These are phyloP conservation scores for Candida morakotiae DNA, from an alignment of 805 yeast genomes.

Conservation along the genomic window DNA sequence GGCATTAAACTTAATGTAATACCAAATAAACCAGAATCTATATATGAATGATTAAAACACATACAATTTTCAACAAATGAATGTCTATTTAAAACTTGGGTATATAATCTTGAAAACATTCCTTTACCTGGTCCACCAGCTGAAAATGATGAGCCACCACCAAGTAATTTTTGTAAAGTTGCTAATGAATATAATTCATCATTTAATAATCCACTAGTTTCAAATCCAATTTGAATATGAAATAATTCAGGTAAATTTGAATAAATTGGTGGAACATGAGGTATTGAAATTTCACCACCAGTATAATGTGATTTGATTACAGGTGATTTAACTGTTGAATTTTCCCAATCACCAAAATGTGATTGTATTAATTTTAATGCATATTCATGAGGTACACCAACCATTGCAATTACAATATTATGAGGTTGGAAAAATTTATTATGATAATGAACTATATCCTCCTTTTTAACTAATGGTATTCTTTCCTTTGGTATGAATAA, in stretches of 20 bases:
- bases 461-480: conserved; percentile 50
- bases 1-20: conserved; percentile 81
- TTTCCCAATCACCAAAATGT: conserved; percentile 60
- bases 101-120: conserved; percentile 91
- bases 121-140: conserved; percentile 99
- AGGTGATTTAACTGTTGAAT: conserved; percentile 7
- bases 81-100: conserved; percentile 84
- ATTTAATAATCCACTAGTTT: conserved; percentile 77
- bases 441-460: conserved; percentile 58
- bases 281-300: conserved; percentile 45
- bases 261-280: conserved; percentile 36
- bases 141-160: conserved; percentile 96
- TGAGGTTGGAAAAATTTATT: conserved; percentile 70
- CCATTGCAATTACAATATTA: conserved; percentile 78
- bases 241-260: conserved; percentile 68
- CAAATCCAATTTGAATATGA: conserved; percentile 83
- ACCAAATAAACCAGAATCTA: conserved; percentile 90
- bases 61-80: conserved; percentile 87
- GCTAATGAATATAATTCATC: conserved; percentile 91
- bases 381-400: conserved; percentile 70
- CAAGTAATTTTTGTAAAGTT: conserved; percentile 80
- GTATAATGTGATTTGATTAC: conserved; percentile 59
- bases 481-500: conserved; percentile 74
- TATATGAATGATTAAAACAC: conserved; percentile 84
- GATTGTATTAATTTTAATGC: conserved; percentile 63